These are phyloP conservation scores for Streptanthus diversifolius DNA, from an alignment of 345 rosid species.

Conservation along the genomic window DNA sequence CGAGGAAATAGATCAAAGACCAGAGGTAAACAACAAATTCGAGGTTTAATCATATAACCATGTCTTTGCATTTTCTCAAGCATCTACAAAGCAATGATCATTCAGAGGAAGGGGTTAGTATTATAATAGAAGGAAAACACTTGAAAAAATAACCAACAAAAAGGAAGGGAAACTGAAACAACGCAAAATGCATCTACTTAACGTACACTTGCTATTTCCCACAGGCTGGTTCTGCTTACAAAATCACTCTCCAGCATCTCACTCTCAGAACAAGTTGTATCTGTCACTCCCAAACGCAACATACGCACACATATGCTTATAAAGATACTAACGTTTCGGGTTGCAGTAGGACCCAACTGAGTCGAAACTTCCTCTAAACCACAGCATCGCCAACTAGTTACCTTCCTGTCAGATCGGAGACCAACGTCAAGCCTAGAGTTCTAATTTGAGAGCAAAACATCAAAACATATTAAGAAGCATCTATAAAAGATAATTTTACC, in stretches of 20 bases:
- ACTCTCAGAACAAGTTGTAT: conserved; percentile 12
- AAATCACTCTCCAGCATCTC: conserved; percentile 24
- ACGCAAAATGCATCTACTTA: conserved; percentile 18
- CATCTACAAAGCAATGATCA: conserved; percentile 15
- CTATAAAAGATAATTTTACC: conserved; percentile 20
- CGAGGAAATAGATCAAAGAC: not conserved
- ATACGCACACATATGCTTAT: conserved; percentile 22
- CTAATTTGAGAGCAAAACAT: not conserved
- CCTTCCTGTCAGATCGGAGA: conserved; percentile 26
- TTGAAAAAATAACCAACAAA: not conserved
- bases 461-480: conserved; percentile 1
- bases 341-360: conserved; percentile 26
- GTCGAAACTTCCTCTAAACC: conserved; percentile 16
- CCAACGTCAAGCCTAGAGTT: conserved; percentile 12
- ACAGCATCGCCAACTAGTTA: conserved; percentile 7
- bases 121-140: not conserved
- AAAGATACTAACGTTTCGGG: conserved; percentile 9
- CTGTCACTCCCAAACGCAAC: conserved; percentile 29
- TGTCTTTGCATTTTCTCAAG: conserved; percentile 20
- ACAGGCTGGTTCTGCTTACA: conserved; percentile 24
- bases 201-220: conserved; percentile 26
- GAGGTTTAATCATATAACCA: conserved; percentile 11
- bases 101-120: not conserved
- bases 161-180: conserved; percentile 8
- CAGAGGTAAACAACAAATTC: not conserved